phyloP scores from a whole-genome alignment of 2,329 filamentous ascomycete genomes.

The Colletotrichum eleusines region DNA sequence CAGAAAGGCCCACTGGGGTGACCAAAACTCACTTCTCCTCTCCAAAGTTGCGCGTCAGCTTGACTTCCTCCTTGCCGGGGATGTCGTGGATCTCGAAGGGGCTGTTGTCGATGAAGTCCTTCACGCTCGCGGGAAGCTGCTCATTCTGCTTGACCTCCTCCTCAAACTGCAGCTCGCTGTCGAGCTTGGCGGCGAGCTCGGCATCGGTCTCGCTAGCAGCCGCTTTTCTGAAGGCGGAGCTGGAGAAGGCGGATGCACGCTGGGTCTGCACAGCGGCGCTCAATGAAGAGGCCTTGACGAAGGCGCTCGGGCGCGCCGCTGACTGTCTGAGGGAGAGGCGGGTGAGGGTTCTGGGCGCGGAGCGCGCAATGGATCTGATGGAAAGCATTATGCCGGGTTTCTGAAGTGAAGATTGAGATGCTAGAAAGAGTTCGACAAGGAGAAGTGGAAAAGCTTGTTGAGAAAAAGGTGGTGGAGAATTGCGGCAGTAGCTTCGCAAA shows the following conservation, averaged over 20 bases:
- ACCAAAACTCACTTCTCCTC: slow-evolving; percentile 80
- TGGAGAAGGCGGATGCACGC: slow-evolving; percentile 63
- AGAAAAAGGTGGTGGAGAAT: neutral
- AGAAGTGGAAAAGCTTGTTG: slow-evolving; percentile 5
- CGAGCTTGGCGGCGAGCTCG: slow-evolving; percentile 88
- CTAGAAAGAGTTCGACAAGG: slow-evolving; percentile 10
- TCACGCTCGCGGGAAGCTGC: slow-evolving; percentile 80
- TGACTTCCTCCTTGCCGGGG: slow-evolving; percentile 87
- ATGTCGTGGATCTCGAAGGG: slow-evolving; percentile 87
- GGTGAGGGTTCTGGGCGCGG: slow-evolving; percentile 73
- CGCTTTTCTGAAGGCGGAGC: slow-evolving; percentile 56
- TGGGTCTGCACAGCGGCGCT: slow-evolving; percentile 53
- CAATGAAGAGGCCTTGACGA: slow-evolving; percentile 59
- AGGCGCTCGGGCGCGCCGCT: slow-evolving; percentile 61
- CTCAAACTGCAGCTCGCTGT: slow-evolving; percentile 87
- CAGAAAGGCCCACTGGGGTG: neutral
- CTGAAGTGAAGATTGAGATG: neutral
- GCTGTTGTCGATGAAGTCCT: slow-evolving; percentile 89
- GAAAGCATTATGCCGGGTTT: slow-evolving; percentile 72
- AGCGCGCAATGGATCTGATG: slow-evolving; percentile 73
- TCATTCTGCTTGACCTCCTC: slow-evolving; percentile 80
- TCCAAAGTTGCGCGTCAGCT: slow-evolving; percentile 83
- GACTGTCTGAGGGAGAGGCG: slow-evolving; percentile 68
- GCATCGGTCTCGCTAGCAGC: slow-evolving; percentile 70
- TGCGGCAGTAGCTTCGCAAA: slow-evolving; percentile 13